These are phyloP conservation scores for Aureobasidium namibiae DNA, from an alignment of 2,329 filamentous ascomycete genomes.

Conservation along the genomic window DNA sequence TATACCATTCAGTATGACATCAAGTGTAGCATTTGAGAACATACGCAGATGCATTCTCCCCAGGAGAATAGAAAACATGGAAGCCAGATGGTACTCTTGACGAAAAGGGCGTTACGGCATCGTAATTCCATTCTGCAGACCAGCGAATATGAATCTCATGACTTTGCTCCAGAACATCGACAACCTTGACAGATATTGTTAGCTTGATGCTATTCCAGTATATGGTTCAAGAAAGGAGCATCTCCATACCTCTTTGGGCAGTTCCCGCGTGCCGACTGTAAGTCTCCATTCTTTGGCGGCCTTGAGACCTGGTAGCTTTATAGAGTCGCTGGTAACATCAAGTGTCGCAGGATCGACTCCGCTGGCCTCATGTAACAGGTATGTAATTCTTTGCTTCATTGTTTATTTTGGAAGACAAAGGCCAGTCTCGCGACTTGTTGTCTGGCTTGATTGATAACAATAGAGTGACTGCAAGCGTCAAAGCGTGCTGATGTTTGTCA, in stretches of 20 bases:
- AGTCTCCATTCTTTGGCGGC: constrained; percentile 72
- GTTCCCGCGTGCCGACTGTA: constrained; percentile 64
- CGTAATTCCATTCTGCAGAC: constrained; percentile 53
- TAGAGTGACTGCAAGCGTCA: background rate
- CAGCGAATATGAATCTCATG: constrained; percentile 74
- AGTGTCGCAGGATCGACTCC: constrained; percentile 58
- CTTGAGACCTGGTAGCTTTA: constrained; percentile 52
- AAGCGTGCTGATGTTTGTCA: background rate
- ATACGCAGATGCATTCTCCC: constrained; percentile 30
- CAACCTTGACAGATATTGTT: constrained; percentile 40
- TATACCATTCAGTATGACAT: constrained; percentile 20
- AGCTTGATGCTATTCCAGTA: background rate
- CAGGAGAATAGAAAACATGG: constrained; percentile 68
- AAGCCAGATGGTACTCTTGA: constrained; percentile 72
- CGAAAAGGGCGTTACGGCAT: constrained; percentile 59
- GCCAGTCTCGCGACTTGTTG: constrained; percentile 2
- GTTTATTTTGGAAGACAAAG: constrained; percentile 4
- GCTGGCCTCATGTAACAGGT: constrained; percentile 54
- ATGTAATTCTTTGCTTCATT: constrained; percentile 77
- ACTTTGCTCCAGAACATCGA: constrained; percentile 52
- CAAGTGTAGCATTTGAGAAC: constrained; percentile 15
- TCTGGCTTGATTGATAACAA: constrained; percentile 4
- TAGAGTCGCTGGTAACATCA: constrained; percentile 43
- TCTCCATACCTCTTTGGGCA: constrained; percentile 53
- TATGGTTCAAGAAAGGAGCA: background rate